Conservation (phyloP, 768 basidiomycete species). For the Boletus coccyginus region DNA sequence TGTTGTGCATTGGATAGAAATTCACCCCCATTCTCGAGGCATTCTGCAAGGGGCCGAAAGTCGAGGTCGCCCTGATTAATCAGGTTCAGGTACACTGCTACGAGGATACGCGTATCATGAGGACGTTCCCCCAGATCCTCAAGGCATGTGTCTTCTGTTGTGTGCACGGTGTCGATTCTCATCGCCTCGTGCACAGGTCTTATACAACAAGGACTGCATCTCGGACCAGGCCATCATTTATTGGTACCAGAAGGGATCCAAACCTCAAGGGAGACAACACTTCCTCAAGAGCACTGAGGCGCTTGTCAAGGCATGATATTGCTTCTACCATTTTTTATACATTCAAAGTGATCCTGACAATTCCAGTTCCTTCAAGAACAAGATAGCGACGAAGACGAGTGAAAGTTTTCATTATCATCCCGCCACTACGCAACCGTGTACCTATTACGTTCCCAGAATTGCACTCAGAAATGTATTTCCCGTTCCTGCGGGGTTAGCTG, state of each 20-base stretch:
- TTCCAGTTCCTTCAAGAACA: slow-evolving; percentile 86
- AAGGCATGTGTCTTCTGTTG: slow-evolving; percentile 50
- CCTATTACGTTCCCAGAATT: slow-evolving; percentile 15
- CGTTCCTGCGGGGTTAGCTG: neutral
- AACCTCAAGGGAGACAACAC: slow-evolving; percentile 91
- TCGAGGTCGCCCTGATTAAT: slow-evolving; percentile 93
- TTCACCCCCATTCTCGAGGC: slow-evolving; percentile 83
- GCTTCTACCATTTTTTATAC: neutral
- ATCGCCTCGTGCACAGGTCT: slow-evolving; percentile 51
- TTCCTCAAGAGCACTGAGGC: slow-evolving; percentile 87
- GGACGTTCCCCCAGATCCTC: slow-evolving; percentile 91
- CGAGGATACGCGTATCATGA: slow-evolving; percentile 93
- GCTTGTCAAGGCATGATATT: slow-evolving; percentile 72
- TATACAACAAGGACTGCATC: slow-evolving; percentile 95
- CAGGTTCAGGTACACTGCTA: slow-evolving; percentile 95
- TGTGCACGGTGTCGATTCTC: slow-evolving; percentile 1
- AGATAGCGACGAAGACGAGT: slow-evolving; percentile 63
- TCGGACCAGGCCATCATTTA: slow-evolving; percentile 97
- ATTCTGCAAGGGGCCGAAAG: slow-evolving; percentile 86
- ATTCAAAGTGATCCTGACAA: slow-evolving; percentile 40
- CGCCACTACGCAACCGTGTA: slow-evolving; percentile 13
- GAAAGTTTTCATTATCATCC: slow-evolving; percentile 1
- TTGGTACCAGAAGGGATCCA: slow-evolving; percentile 97
- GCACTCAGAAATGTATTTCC: slow-evolving; percentile 9
- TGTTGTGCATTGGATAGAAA: slow-evolving; percentile 49